Evolutionary conservation across 179 eudicot genomes (phyloP).

Genomic region (Silene vulgaris): DNA sequence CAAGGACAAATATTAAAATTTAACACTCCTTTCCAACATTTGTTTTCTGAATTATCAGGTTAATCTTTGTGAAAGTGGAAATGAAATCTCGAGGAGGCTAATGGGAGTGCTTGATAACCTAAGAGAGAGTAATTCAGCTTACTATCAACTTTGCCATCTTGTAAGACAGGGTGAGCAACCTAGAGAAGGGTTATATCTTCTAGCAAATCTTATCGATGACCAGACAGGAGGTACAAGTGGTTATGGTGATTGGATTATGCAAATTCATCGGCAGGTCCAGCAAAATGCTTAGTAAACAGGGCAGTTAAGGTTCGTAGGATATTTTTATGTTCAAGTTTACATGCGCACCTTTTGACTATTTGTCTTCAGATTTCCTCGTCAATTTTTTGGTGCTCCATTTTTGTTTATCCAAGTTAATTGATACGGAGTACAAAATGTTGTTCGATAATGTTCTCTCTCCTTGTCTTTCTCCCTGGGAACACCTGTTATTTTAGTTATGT

Average conservation of each 20-base stretch:
- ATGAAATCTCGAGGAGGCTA: constrained; percentile 74
- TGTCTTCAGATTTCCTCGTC: constrained; percentile 7
- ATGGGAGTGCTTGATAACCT: constrained; percentile 46
- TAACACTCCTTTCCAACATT: constrained; percentile 6
- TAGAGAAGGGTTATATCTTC: constrained; percentile 76
- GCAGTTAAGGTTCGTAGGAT: constrained; percentile 19
- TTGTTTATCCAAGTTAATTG: neutral
- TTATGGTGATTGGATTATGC: constrained; percentile 78
- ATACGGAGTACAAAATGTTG: neutral
- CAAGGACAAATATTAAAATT: neutral
- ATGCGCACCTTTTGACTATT: neutral
- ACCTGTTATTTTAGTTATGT: neutral
- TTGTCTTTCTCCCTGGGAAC: neutral
- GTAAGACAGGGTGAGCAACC: constrained; percentile 98
- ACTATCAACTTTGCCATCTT: constrained; percentile 77
- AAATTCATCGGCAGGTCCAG: constrained; percentile 79
- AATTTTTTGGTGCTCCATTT: neutral
- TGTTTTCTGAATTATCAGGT: constrained; percentile 39
- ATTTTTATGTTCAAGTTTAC: constrained; percentile 4
- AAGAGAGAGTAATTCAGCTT: constrained; percentile 58
- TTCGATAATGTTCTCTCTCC: neutral
- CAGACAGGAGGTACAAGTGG: constrained; percentile 62
- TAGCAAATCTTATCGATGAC: constrained; percentile 82
- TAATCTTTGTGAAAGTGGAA: constrained; percentile 42
- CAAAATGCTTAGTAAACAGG: constrained; percentile 52